These are phyloP conservation scores for Pyricularia pennisetigena DNA, from an alignment of 2,329 filamentous ascomycete genomes.

Conservation along the genomic window DNA sequence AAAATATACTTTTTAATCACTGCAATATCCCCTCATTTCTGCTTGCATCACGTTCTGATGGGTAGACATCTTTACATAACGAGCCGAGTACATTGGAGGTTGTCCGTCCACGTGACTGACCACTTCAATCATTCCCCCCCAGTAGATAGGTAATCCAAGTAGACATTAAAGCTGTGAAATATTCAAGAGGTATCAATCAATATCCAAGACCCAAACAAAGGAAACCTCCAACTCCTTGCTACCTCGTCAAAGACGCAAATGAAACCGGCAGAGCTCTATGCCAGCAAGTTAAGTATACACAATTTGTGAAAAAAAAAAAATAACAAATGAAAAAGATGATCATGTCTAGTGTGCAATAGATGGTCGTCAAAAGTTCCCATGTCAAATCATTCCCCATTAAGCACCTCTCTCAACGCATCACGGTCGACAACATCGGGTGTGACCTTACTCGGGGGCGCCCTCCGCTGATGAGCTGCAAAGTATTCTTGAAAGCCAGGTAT, in stretches of 20 bases:
- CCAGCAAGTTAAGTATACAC: neutral
- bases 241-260: neutral
- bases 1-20: neutral
- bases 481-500: constrained; percentile 62
- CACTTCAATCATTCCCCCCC: too few relatives aligned
- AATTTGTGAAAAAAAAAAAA: neutral
- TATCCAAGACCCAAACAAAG: neutral
- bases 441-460: constrained; percentile 43
- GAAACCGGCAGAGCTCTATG: neutral
- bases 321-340: neutral
- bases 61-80: neutral
- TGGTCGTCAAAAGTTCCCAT: neutral
- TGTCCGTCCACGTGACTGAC: neutral
- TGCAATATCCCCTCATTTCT: neutral
- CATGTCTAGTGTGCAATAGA: neutral
- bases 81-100: neutral
- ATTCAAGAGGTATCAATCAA: neutral
- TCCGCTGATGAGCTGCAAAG: constrained; percentile 38
- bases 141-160: neutral
- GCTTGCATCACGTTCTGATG: neutral
- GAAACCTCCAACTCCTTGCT: neutral
- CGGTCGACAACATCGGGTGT: constrained; percentile 48
- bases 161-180: neutral
- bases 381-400: constrained; percentile 27
- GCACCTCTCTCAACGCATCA: constrained; percentile 48